Evolutionary conservation across 371 early-diverging fungal species (phyloP).

Genomic region (Mortierella sp.): DNA sequence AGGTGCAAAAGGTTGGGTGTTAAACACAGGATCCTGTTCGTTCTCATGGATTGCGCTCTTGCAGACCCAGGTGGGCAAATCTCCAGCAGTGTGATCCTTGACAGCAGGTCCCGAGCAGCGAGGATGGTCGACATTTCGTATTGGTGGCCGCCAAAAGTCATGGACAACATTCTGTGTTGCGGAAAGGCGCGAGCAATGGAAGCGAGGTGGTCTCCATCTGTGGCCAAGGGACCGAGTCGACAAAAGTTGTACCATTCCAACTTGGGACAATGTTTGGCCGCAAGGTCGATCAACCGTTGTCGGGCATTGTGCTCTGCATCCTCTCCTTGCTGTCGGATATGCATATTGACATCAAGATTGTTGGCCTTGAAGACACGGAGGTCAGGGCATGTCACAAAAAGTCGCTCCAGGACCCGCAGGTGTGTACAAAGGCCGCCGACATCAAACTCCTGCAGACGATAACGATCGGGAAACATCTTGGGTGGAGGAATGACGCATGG

Average conservation of each 20-base stretch:
- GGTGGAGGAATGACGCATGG: slow-evolving; percentile 25
- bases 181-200: background rate
- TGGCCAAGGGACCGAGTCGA: background rate
- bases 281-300: slow-evolving; percentile 10
- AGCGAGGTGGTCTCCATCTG: background rate
- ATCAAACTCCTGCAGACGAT: slow-evolving; percentile 26
- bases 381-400: slow-evolving; percentile 31
- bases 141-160: background rate
- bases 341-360: background rate
- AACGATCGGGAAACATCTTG: slow-evolving; percentile 17
- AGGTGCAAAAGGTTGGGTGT: slow-evolving; percentile 26
- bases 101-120: background rate
- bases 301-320: background rate
- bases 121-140: background rate
- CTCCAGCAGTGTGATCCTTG: slow-evolving; percentile 20
- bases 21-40: slow-evolving; percentile 20
- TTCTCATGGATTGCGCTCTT: background rate
- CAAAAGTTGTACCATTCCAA: slow-evolving; percentile 25
- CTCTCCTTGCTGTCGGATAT: background rate
- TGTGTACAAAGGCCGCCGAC: background rate
- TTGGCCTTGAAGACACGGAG: slow-evolving; percentile 26
- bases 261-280: slow-evolving; percentile 18
- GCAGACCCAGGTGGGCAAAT: background rate
- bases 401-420: slow-evolving; percentile 25
- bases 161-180: slow-evolving; percentile 3